A percentile compares a stretch with the other conserved stretches of the same genome.
phyloP scores from a whole-genome alignment of 1,284 basidiomycete genomes.

The Fomitopsis pinicola region DNA sequence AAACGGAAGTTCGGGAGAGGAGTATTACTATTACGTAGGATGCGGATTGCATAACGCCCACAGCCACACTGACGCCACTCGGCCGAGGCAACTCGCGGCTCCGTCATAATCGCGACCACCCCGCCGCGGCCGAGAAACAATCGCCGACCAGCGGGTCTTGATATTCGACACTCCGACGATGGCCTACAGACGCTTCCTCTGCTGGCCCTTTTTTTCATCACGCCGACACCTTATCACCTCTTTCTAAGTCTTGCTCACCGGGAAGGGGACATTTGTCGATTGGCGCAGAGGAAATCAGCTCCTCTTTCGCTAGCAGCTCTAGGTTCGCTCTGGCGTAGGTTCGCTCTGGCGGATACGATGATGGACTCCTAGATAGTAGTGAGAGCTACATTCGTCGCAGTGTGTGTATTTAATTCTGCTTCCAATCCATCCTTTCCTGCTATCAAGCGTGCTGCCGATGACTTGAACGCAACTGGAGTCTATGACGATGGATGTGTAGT shows the following conservation, averaged over 20 bases:
- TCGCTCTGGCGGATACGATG: conserved; percentile 33
- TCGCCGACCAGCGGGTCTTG: not conserved
- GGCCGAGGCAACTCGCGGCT: not conserved
- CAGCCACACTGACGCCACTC: not conserved
- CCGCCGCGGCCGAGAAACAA: not conserved
- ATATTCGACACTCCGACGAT: conserved; percentile 3
- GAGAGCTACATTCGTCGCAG: conserved; percentile 39
- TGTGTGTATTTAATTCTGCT: not conserved
- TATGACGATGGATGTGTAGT: no score
- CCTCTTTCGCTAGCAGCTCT: conserved; percentile 47
- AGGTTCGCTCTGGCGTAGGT: conserved; percentile 30
- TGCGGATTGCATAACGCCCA: not conserved
- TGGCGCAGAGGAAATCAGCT: conserved; percentile 31
- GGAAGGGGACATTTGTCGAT: conserved; percentile 29
- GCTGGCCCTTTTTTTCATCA: conserved; percentile 6
- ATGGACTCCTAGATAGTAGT: conserved; percentile 62
- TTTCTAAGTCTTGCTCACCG: conserved; percentile 20
- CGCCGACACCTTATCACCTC: conserved; percentile 36
- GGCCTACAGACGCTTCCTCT: not conserved
- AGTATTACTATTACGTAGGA: not conserved
- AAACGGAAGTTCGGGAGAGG: conserved; percentile 1
- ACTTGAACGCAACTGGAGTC: no score
- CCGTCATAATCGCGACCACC: not conserved
- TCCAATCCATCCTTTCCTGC: not conserved
- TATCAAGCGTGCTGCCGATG: no score